Base-by-base conservation (phyloP, 2,329 filamentous ascomycete genomes). In the Colletotrichum sp. region DNA sequence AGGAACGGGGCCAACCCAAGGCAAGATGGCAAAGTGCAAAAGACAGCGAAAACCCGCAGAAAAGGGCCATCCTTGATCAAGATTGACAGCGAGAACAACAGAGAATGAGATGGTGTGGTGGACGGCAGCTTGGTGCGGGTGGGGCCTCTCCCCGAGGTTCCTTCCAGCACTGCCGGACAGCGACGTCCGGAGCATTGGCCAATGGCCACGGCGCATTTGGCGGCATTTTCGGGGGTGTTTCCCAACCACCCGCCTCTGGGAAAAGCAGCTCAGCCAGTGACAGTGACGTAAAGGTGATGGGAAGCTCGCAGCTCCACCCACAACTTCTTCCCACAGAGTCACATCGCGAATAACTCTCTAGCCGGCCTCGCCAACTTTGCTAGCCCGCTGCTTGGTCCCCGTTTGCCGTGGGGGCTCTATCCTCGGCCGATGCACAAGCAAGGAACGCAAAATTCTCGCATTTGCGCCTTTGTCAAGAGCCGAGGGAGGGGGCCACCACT, bases 281-380 rank as follows among this genome's bases (percentile, higher is more conserved):
- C 73, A 65, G 71, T 75, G 74, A 76, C 74, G 74, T 76, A 69
- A 58, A 58, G 21, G 64, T 76, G 74, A 76, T 76, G 64, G 58
- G 36, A 16, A n/a, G 28, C 34, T 60, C 38, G 32, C 34, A 65
- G 52, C 52, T 43, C 66, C 66, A 68, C 66, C 28, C 28, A 26
- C 48, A 26, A 66, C 52, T 55, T 63, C 52, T 43, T 55, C 36
- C 32, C 26, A 36, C 26, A 48, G 26, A 10, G 68, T 68, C 36
- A 71, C 48, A 75, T 72, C 57, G 38, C 43, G 28, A 64, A 6
- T 28, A 36, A 71, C 52, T 48, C 34, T 69, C 67, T 38, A 6
- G 18, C 55, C 52, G 30, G 34, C 72, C 7, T 72, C 52, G 52
- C 48, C 48, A 48, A 28, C 38, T 30, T 67, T 52, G 10, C 28